Evolutionary conservation across 164 flowering plant species (phyloP).

Genomic region (Houttuynia cordata): DNA sequence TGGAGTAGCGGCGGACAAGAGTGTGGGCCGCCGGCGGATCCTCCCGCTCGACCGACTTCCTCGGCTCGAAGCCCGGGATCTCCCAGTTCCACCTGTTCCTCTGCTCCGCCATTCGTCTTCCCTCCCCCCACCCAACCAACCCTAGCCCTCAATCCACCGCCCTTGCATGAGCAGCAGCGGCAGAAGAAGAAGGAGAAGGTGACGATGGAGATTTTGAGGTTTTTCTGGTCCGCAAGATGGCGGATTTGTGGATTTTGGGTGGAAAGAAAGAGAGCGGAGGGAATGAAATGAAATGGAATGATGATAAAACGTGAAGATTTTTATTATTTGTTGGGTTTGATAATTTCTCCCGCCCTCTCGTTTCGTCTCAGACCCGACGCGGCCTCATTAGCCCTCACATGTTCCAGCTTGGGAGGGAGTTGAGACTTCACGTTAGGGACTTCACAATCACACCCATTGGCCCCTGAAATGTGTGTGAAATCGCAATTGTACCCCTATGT

Average conservation of each 20-base stretch:
- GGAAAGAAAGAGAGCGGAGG: too few relatives aligned
- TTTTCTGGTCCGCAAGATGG: not conserved
- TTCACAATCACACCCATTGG: too few relatives aligned
- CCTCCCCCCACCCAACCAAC: not conserved
- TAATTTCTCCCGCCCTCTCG: constrained; percentile 6
- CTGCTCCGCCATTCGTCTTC: constrained; percentile 50
- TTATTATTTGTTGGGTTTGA: not conserved
- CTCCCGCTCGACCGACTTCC: constrained; percentile 36
- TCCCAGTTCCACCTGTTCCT: constrained; percentile 92
- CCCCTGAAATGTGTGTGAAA: too few relatives aligned
- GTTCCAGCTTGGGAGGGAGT: not conserved
- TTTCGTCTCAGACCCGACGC: not conserved
- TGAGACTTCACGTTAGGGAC: too few relatives aligned
- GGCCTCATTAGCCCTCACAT: not conserved
- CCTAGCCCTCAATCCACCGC: too few relatives aligned
- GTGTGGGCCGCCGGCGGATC: constrained; percentile 33
- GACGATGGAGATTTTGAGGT: not conserved
- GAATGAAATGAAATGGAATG: not conserved
- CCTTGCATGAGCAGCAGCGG: not conserved
- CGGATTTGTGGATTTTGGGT: not conserved
- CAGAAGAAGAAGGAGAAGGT: not conserved
- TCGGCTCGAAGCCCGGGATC: constrained; percentile 76
- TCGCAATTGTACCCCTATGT: too few relatives aligned
- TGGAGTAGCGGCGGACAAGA: constrained; percentile 58
- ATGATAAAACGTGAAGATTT: not conserved